phyloP scores from a whole-genome alignment of 176 grass and related monocot genomes.

The Cenchrus fungigraminus region DNA sequence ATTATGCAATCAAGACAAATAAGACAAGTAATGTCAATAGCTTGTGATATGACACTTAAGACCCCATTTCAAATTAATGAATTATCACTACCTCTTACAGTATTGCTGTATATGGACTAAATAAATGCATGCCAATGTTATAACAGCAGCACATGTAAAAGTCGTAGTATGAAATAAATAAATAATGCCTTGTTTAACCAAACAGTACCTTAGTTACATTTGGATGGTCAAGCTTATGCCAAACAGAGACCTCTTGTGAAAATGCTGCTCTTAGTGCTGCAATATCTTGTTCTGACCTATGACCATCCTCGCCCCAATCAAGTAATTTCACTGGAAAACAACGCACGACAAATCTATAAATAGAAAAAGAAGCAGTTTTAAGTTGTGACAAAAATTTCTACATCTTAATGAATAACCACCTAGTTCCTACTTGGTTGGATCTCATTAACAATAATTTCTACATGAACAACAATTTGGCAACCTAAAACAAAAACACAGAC shows the following conservation, averaged over 20 bases:
- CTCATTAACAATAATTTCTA: not conserved
- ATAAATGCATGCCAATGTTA: not conserved
- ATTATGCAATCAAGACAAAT: not conserved
- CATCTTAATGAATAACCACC: not conserved
- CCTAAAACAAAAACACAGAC: not conserved
- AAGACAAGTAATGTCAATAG: not conserved
- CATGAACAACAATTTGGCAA: not conserved
- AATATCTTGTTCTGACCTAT: constrained; percentile 83
- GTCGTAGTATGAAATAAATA: not conserved
- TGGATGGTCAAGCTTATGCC: constrained; percentile 98
- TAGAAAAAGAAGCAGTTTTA: not conserved
- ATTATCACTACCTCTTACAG: not conserved
- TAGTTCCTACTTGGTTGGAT: not conserved
- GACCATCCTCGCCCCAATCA: constrained; percentile 93
- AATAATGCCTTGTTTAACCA: not conserved
- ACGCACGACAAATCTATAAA: not conserved
- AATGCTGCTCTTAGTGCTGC: constrained; percentile 63
- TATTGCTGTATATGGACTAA: not conserved
- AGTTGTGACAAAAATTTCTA: not conserved
- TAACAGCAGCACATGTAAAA: not conserved
- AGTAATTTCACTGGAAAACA: constrained; percentile 83
- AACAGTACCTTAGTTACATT: constrained; percentile 93
- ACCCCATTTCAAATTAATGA: not conserved
- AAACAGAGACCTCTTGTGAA: constrained; percentile 93
- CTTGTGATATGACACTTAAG: not conserved